Conservation (phyloP, 2,329 filamentous ascomycete genomes). For the Colletotrichum lini region DNA sequence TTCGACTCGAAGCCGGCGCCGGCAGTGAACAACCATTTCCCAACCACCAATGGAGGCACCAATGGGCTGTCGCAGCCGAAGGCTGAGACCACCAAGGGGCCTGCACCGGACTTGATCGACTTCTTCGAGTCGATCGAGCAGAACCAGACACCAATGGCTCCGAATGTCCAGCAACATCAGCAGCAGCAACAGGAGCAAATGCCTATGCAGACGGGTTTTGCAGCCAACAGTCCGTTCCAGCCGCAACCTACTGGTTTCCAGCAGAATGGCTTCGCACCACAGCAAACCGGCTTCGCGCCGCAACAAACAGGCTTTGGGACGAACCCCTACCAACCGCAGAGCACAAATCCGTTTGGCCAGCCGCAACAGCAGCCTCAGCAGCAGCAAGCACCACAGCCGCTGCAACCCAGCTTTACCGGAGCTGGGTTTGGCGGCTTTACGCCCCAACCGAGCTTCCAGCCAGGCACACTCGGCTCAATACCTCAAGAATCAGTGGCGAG, state of each 20-base stretch:
- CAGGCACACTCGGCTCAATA: conserved; percentile 67
- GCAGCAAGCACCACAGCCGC: conserved; percentile 53
- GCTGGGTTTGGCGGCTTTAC: conserved; percentile 89
- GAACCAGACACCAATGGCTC: conserved; percentile 81
- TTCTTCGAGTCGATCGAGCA: conserved; percentile 96
- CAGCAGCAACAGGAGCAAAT: conserved; percentile 52
- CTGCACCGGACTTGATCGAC: conserved; percentile 87
- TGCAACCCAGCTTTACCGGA: conserved; percentile 72
- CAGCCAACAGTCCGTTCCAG: conserved; percentile 52
- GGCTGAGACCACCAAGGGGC: conserved; percentile 70
- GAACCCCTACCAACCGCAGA: conserved; percentile 60
- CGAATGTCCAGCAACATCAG: conserved; percentile 53
- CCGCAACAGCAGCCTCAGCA: conserved; percentile 55
- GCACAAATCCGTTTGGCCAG: conserved; percentile 49
- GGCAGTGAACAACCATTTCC: conserved; percentile 61
- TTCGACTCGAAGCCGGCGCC: conserved; percentile 56
- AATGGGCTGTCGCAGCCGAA: conserved; percentile 56
- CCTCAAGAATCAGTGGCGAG: conserved; percentile 69
- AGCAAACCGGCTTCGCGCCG: conserved; percentile 57
- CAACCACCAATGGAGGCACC: conserved; percentile 54
- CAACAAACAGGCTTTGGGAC: conserved; percentile 59
- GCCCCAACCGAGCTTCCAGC: conserved; percentile 72
- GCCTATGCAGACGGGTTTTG: conserved; percentile 47
- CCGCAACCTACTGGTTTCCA: conserved; percentile 52
- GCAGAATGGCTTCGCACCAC: conserved; percentile 60